phyloP scores from a whole-genome alignment of 2,329 filamentous ascomycete species.

The Sporothrix globosa region DNA sequence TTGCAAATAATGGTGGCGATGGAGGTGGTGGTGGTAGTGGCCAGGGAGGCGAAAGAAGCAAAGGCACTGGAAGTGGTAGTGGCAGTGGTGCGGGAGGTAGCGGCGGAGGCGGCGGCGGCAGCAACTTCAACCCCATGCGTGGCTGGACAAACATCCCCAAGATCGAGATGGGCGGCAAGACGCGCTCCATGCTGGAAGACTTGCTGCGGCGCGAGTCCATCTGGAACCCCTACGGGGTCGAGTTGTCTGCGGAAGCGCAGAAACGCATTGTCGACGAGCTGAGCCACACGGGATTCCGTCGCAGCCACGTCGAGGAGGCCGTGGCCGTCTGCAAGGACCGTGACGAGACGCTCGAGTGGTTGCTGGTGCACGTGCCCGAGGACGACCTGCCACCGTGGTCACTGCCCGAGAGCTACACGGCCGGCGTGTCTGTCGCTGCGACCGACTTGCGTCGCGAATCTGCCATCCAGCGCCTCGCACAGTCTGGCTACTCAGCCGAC shows the following conservation, averaged over 20 bases:
- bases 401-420: conserved; percentile 86
- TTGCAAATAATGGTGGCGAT: conserved; percentile 42
- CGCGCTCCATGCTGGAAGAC: conserved; percentile 75
- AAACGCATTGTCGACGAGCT: conserved; percentile 71
- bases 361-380: conserved; percentile 94
- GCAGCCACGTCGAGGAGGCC: conserved; percentile 86
- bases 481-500: conserved; percentile 83
- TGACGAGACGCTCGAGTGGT: conserved; percentile 93
- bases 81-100: conserved; percentile 35
- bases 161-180: conserved; percentile 87
- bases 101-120: conserved; percentile 41
- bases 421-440: conserved; percentile 83
- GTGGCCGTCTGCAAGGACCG: conserved; percentile 84
- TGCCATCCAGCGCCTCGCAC: conserved; percentile 77
- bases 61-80: conserved; percentile 35
- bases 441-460: conserved; percentile 80
- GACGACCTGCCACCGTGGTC: conserved; percentile 94
- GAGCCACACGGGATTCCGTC: conserved; percentile 78
- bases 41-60: conserved; percentile 41
- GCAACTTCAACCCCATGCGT: conserved; percentile 54
- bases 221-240: conserved; percentile 82
- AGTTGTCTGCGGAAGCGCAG: conserved; percentile 62
- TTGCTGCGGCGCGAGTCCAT: conserved; percentile 75
- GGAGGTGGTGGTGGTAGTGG: conserved; percentile 40
- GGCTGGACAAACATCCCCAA: conserved; percentile 85